phyloP scores from a whole-genome alignment of 176 grass and related monocot species.

The Ananas comosus region DNA sequence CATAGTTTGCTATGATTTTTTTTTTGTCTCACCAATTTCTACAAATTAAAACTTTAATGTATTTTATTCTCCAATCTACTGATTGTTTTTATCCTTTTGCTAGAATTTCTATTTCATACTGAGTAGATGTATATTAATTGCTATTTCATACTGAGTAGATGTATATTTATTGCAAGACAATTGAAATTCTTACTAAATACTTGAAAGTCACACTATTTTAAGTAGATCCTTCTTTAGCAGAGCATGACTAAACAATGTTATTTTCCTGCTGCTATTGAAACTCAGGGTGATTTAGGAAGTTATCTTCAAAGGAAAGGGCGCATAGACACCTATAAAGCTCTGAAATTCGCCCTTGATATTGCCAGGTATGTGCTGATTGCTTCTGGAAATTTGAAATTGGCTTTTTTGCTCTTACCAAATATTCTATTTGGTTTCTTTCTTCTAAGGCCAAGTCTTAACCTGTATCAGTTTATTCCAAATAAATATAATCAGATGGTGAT shows the following conservation, averaged over 20 bases:
- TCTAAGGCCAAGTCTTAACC: too few relatives aligned
- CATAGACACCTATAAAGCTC: conserved; percentile 50
- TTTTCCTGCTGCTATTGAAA: conserved; percentile 21
- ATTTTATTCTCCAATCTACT: neutral
- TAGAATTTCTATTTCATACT: neutral
- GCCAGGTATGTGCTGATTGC: conserved; percentile 48
- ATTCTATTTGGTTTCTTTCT: neutral
- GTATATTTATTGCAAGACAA: neutral
- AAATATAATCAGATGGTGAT: too few relatives aligned
- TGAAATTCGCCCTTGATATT: conserved; percentile 84
- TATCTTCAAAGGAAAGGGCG: conserved; percentile 75
- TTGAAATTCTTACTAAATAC: conserved; percentile 3
- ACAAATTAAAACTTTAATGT: neutral
- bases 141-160: neutral
- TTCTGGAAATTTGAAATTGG: neutral
- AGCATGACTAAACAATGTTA: neutral
- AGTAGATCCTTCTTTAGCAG: neutral
- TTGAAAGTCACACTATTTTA: neutral
- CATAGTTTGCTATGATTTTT: neutral
- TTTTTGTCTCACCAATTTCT: neutral
- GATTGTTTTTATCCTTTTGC: neutral
- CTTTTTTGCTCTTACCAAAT: conserved; percentile 8
- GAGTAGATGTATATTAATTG: neutral
- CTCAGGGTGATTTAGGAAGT: conserved; percentile 77
- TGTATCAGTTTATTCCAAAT: too few relatives aligned